These are phyloP conservation scores for Nepenthes mirabilis DNA, from an alignment of 148 eudicot species.

Conservation along the genomic window DNA sequence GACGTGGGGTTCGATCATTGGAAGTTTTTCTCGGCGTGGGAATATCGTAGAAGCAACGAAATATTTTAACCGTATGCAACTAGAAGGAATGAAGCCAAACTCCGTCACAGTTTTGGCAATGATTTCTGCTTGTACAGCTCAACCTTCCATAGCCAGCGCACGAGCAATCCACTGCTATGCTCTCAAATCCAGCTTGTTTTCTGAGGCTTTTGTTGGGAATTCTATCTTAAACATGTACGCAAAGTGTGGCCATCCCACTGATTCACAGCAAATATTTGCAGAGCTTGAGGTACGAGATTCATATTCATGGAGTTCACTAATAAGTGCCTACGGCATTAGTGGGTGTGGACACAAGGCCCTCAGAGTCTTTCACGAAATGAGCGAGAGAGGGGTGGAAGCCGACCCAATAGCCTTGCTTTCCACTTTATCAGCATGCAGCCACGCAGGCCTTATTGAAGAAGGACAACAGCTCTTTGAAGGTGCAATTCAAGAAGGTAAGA, in stretches of 20 bases:
- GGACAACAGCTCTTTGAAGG: slow-evolving; percentile 18
- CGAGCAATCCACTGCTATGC: slow-evolving; percentile 22
- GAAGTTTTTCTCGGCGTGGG: slow-evolving; percentile 10
- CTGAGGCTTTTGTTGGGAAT: slow-evolving; percentile 18
- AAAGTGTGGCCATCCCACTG: slow-evolving; percentile 24
- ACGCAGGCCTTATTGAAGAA: slow-evolving; percentile 36
- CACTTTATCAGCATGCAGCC: slow-evolving; percentile 34
- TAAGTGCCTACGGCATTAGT: slow-evolving; percentile 26
- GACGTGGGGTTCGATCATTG: slow-evolving; percentile 37
- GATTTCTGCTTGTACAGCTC: slow-evolving; percentile 25
- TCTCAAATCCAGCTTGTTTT: slow-evolving; percentile 17
- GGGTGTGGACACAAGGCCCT: slow-evolving; percentile 27
- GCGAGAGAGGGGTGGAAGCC: slow-evolving; percentile 13
- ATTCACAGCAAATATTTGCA: slow-evolving; percentile 18
- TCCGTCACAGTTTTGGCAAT: slow-evolving; percentile 22
- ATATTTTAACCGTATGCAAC: slow-evolving; percentile 28
- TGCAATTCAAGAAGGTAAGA: slow-evolving; percentile 9
- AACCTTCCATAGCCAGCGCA: slow-evolving; percentile 18
- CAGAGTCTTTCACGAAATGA: slow-evolving; percentile 23
- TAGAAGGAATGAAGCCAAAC: slow-evolving; percentile 29
- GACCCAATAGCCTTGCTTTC: slow-evolving; percentile 31
- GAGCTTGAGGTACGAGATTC: slow-evolving; percentile 18
- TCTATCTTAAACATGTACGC: slow-evolving; percentile 37
- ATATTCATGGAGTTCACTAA: slow-evolving; percentile 31
- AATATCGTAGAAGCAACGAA: slow-evolving; percentile 16